These are phyloP conservation scores for Alectoria sarmentosa DNA, from an alignment of 495 filamentous ascomycete genomes.

Conservation along the genomic window DNA sequence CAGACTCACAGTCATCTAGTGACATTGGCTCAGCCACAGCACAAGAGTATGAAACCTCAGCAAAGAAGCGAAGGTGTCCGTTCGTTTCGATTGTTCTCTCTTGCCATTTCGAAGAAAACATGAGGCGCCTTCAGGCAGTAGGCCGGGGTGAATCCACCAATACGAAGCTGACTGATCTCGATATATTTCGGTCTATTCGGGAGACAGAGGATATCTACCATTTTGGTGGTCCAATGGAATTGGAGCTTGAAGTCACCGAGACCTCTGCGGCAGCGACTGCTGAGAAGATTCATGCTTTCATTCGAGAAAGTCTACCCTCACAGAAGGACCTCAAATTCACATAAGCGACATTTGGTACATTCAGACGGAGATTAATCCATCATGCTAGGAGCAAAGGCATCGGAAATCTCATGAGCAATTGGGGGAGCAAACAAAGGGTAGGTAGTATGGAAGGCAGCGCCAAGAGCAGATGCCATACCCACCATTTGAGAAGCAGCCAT, in stretches of 20 bases:
- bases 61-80: neutral
- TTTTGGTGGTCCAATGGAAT: conserved; percentile 7
- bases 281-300: conserved; percentile 3
- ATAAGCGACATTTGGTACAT: neutral
- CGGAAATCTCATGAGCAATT: neutral
- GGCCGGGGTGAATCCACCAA: conserved; percentile 1
- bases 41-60: neutral
- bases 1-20: conserved; percentile 7
- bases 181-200: neutral
- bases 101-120: conserved; percentile 10
- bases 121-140: neutral
- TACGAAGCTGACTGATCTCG: conserved; percentile 6
- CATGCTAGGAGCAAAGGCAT: neutral
- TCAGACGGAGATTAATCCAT: neutral
- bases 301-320: neutral
- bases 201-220: conserved; percentile 5
- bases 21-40: neutral
- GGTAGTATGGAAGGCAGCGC: neutral
- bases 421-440: neutral
- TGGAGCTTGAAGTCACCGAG: conserved; percentile 5
- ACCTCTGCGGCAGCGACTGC: neutral
- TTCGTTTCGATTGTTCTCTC: conserved; percentile 13
- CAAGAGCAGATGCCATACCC: neutral
- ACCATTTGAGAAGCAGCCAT: neutral
- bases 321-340: neutral